A percentile compares a stretch with the other conserved stretches of the same genome.
These are phyloP conservation scores for Citrus maxima DNA, from an alignment of 345 rosid genomes.

Conservation along the genomic window DNA sequence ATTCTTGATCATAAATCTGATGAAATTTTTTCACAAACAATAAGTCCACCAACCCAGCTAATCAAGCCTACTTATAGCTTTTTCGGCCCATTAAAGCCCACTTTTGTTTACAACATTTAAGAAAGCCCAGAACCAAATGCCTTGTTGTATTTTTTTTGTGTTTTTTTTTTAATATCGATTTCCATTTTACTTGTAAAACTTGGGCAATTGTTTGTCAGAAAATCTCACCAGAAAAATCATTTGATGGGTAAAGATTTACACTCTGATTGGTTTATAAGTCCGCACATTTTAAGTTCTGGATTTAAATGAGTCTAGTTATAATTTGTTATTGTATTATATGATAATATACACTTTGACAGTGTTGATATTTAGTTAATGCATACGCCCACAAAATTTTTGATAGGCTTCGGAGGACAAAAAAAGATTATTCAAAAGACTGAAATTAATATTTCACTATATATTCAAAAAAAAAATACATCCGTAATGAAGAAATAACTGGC, in stretches of 20 bases:
- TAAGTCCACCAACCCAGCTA: background rate
- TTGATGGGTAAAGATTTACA: too few relatives aligned
- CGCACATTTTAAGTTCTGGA: too few relatives aligned
- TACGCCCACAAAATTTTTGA: background rate
- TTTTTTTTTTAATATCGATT: too few relatives aligned
- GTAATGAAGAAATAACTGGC: conserved; percentile 13
- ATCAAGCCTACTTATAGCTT: background rate
- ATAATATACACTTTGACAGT: background rate
- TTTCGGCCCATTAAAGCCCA: too few relatives aligned
- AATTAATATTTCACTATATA: background rate
- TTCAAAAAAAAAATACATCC: conserved; percentile 15
- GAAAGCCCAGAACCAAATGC: too few relatives aligned
- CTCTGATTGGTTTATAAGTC: too few relatives aligned
- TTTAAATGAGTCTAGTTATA: background rate
- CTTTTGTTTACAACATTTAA: too few relatives aligned
- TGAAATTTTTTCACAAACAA: background rate
- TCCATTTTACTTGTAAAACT: too few relatives aligned
- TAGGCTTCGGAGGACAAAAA: background rate
- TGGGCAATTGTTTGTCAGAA: background rate
- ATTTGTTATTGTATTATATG: too few relatives aligned
- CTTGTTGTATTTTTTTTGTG: too few relatives aligned
- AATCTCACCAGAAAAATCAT: too few relatives aligned
- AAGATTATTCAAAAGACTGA: background rate
- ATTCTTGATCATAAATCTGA: background rate
- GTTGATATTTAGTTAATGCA: background rate